phyloP scores from a whole-genome alignment of 306 rosid genomes.

The Trifolium repens region DNA sequence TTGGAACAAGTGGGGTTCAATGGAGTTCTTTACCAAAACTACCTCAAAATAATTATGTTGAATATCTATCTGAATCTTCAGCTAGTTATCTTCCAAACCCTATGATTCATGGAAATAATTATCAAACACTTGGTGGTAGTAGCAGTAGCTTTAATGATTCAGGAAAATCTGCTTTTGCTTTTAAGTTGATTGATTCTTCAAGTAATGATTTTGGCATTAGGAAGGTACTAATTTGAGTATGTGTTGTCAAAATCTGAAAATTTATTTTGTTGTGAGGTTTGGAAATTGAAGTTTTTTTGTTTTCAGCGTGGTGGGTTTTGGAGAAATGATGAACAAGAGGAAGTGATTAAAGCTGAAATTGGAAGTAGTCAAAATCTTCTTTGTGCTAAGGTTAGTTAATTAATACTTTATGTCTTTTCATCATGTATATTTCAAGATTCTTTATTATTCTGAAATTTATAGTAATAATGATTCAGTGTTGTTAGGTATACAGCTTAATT shows the following conservation, averaged over 20 bases:
- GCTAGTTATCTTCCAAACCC: constrained; percentile 44
- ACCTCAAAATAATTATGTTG: constrained; percentile 49
- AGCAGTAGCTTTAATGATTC: constrained; percentile 45
- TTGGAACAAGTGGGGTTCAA: constrained; percentile 48
- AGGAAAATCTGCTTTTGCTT: constrained; percentile 45
- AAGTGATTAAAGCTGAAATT: constrained; percentile 43
- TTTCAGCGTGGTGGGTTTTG: constrained; percentile 42
- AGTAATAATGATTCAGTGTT: background rate
- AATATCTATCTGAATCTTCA: constrained; percentile 66
- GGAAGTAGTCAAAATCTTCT: constrained; percentile 40
- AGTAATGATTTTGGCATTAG: constrained; percentile 42
- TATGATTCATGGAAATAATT: constrained; percentile 47
- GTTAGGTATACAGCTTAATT: too few relatives aligned
- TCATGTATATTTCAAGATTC: constrained; percentile 6
- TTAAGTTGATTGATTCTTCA: constrained; percentile 52
- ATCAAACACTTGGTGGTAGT: constrained; percentile 43
- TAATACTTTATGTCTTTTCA: background rate
- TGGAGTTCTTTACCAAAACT: constrained; percentile 57
- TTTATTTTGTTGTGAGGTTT: background rate
- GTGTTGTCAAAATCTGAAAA: background rate
- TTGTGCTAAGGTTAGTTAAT: constrained; percentile 45
- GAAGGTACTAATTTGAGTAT: constrained; percentile 49
- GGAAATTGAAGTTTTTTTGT: constrained; percentile 15
- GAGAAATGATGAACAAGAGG: constrained; percentile 45
- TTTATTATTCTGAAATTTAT: constrained; percentile 16